These are phyloP conservation scores for Coemansia sp. DNA, from an alignment of 192 early-diverging fungal genomes.

Conservation along the genomic window DNA sequence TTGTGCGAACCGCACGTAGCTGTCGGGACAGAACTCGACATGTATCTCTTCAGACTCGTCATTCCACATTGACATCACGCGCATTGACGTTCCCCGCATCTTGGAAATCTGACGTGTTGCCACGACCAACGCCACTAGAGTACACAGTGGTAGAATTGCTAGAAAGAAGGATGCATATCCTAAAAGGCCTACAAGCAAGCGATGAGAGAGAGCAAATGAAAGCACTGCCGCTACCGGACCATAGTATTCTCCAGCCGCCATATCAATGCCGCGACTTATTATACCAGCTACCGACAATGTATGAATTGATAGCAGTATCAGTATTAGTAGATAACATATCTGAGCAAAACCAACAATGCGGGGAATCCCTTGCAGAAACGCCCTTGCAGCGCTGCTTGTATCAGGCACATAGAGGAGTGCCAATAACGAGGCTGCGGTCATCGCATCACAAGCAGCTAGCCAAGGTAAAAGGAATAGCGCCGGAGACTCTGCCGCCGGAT, in stretches of 20 bases:
- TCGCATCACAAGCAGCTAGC: conserved; percentile 27
- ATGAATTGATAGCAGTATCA: conserved; percentile 24
- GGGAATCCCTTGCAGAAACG: neutral
- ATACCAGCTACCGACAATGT: conserved; percentile 17
- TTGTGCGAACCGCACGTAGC: conserved; percentile 17
- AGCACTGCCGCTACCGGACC: conserved; percentile 25
- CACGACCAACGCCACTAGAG: conserved; percentile 5
- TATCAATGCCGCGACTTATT: conserved; percentile 14
- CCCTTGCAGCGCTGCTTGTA: neutral
- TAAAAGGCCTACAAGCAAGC: conserved; percentile 9
- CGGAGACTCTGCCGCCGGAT: conserved; percentile 24
- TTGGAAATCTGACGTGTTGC: conserved; percentile 7
- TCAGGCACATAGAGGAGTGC: conserved; percentile 1
- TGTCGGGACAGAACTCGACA: conserved; percentile 14
- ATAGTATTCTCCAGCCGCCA: conserved; percentile 22
- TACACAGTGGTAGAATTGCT: conserved; percentile 12
- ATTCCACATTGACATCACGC: neutral
- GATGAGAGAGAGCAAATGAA: conserved; percentile 12
- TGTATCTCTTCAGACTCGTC: conserved; percentile 20
- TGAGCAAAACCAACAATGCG: conserved; percentile 24
- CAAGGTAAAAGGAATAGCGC: conserved; percentile 34
- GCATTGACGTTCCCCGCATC: neutral
- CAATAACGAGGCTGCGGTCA: neutral
- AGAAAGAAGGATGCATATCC: conserved; percentile 4
- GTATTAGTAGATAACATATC: conserved; percentile 26